Conservation (phyloP, 768 basidiomycete genomes). For the Dentipellis fragilis region DNA sequence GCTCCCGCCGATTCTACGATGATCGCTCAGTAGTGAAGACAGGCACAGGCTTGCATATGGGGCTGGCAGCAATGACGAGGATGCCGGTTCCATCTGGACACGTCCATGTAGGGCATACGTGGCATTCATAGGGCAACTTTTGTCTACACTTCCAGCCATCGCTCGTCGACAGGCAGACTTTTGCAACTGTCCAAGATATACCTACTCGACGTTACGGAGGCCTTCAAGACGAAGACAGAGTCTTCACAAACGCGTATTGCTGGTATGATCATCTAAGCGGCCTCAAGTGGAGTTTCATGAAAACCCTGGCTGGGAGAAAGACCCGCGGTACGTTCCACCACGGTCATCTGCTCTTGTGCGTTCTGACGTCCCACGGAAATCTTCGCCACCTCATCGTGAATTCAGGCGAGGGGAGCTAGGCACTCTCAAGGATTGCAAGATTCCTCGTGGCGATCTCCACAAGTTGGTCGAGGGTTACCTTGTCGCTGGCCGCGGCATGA, state of each 20-base stretch:
- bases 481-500: conserved; percentile 94
- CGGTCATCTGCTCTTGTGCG: neutral
- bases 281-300: conserved; percentile 98
- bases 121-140: too few species aligned
- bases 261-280: conserved; percentile 90
- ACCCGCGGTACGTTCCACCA: conserved; percentile 50
- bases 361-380: conserved; percentile 26
- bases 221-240: conserved; percentile 87
- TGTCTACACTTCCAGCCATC: too few species aligned
- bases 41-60: too few species aligned
- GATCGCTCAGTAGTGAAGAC: too few species aligned
- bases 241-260: conserved; percentile 86
- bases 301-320: conserved; percentile 99
- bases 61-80: too few species aligned
- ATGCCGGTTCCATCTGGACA: too few species aligned
- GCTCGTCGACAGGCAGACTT: conserved; percentile 13
- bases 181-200: conserved; percentile 73
- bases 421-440: conserved; percentile 98
- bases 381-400: conserved; percentile 97
- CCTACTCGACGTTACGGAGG: conserved; percentile 90
- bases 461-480: conserved; percentile 97
- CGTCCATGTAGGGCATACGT: too few species aligned
- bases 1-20: too few species aligned
- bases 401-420: conserved; percentile 99
- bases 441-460: conserved; percentile 95